Conservation (phyloP, 495 filamentous ascomycete species). For the Staphylotrichum longicolle region DNA sequence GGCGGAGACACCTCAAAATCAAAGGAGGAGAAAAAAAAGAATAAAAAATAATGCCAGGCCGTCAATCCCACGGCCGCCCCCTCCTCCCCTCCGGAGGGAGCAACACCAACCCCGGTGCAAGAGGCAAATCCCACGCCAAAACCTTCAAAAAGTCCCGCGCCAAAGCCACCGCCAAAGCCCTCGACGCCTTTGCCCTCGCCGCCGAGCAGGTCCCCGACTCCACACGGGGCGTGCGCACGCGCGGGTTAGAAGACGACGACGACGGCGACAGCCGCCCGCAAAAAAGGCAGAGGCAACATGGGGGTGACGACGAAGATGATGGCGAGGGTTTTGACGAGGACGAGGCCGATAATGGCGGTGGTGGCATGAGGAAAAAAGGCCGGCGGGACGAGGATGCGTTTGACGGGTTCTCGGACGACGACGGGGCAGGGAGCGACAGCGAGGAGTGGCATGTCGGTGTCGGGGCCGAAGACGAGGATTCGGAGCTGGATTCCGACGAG, state of each 20-base stretch:
- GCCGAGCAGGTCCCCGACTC: constrained; percentile 52
- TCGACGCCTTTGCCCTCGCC: constrained; percentile 86
- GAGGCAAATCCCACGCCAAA: constrained; percentile 13
- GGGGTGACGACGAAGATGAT: constrained; percentile 35
- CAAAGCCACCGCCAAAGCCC: constrained; percentile 52
- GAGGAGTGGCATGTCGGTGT: constrained; percentile 81
- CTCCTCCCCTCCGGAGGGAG: constrained; percentile 39
- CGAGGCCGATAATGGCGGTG: constrained; percentile 52
- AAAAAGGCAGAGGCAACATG: constrained; percentile 18
- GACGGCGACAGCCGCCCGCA: constrained; percentile 10
- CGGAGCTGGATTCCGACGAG: constrained; percentile 87
- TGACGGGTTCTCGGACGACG: constrained; percentile 39
- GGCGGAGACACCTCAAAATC: not conserved
- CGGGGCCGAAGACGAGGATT: constrained; percentile 72
- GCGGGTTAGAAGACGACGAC: constrained; percentile 43
- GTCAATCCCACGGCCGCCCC: constrained; percentile 58
- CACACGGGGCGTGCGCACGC: constrained; percentile 41
- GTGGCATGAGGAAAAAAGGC: constrained; percentile 45
- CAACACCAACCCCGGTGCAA: constrained; percentile 43
- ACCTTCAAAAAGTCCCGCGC: constrained; percentile 43
- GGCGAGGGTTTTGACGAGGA: constrained; percentile 49
- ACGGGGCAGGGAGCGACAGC: constrained; percentile 70
- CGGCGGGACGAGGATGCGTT: constrained; percentile 43
- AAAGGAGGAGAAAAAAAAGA: not conserved
- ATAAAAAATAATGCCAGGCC: constrained; percentile 59